Evolutionary conservation across 2,329 filamentous ascomycete species (phyloP).

Genomic region (Herpomyces periplanetae): DNA sequence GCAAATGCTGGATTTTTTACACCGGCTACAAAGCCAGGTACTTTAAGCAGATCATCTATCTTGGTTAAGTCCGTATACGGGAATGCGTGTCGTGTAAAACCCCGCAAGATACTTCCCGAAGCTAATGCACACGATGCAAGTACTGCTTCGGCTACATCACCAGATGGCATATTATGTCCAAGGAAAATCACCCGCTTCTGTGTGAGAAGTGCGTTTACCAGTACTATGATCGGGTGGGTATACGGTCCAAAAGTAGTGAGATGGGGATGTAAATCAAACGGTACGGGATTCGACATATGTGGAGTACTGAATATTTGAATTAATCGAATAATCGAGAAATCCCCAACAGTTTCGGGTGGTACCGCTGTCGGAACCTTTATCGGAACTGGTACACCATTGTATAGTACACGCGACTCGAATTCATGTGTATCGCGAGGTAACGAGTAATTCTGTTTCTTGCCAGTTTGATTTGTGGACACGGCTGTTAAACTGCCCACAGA

Average conservation of each 20-base stretch:
- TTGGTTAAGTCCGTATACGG: constrained; percentile 94
- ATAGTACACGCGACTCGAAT: constrained; percentile 75
- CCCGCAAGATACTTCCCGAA: constrained; percentile 40
- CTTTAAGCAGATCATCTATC: constrained; percentile 74
- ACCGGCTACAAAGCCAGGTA: constrained; percentile 84
- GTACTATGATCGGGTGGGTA: constrained; percentile 75
- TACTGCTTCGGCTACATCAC: constrained; percentile 88
- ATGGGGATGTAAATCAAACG: constrained; percentile 50
- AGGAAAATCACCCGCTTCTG: constrained; percentile 90
- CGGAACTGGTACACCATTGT: constrained; percentile 81
- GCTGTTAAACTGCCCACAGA: constrained; percentile 9
- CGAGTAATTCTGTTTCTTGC: too few species aligned
- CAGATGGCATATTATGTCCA: constrained; percentile 71
- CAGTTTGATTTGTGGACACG: constrained; percentile 15
- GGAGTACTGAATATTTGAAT: constrained; percentile 68
- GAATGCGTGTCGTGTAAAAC: constrained; percentile 82
- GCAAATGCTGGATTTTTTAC: constrained; percentile 92
- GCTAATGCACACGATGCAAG: constrained; percentile 77
- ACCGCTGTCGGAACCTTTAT: constrained; percentile 82
- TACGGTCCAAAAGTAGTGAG: constrained; percentile 59
- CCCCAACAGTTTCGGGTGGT: constrained; percentile 76
- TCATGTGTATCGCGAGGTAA: constrained; percentile 84
- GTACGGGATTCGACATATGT: constrained; percentile 41
- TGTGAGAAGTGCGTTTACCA: constrained; percentile 71
- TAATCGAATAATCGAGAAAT: constrained; percentile 86